These are phyloP conservation scores for Pyrus communis DNA, from an alignment of 306 rosid genomes.

Conservation along the genomic window DNA sequence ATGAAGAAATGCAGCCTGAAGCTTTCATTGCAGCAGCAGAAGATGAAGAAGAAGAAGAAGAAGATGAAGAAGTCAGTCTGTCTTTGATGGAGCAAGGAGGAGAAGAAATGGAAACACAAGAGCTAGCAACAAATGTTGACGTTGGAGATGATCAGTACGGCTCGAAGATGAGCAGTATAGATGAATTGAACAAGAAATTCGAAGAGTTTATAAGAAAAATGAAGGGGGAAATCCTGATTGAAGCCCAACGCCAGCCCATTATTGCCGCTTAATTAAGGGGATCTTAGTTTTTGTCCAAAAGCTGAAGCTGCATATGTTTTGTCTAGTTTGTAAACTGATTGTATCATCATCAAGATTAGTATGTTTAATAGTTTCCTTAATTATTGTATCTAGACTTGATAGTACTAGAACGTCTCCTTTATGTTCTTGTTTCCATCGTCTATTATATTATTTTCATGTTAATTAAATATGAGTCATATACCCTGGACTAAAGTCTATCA, in stretches of 20 bases:
- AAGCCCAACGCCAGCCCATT: slow-evolving; percentile 26
- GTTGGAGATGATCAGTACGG: slow-evolving; percentile 21
- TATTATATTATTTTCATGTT: too few species aligned
- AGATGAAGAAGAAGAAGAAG: too few species aligned
- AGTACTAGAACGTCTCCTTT: too few species aligned
- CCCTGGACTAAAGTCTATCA: too few species aligned
- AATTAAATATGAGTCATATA: too few species aligned
- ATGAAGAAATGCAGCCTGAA: neutral
- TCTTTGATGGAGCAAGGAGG: neutral
- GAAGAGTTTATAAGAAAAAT: slow-evolving; percentile 62
- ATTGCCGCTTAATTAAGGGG: slow-evolving; percentile 15
- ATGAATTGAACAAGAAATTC: slow-evolving; percentile 59
- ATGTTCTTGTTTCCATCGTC: too few species aligned
- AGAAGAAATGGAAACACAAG: neutral
- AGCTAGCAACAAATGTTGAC: neutral
- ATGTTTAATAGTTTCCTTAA: too few species aligned
- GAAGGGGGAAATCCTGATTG: slow-evolving; percentile 32
- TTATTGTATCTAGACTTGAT: too few species aligned
- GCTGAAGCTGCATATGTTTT: neutral
- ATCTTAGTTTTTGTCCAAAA: neutral
- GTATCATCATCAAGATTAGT: neutral
- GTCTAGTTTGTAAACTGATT: neutral
- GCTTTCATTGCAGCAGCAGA: neutral
- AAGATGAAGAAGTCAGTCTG: neutral
- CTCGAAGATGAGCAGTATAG: slow-evolving; percentile 11